Evolutionary conservation across 1,284 basidiomycete genomes (phyloP).

Genomic region (Tremellales sp.): DNA sequence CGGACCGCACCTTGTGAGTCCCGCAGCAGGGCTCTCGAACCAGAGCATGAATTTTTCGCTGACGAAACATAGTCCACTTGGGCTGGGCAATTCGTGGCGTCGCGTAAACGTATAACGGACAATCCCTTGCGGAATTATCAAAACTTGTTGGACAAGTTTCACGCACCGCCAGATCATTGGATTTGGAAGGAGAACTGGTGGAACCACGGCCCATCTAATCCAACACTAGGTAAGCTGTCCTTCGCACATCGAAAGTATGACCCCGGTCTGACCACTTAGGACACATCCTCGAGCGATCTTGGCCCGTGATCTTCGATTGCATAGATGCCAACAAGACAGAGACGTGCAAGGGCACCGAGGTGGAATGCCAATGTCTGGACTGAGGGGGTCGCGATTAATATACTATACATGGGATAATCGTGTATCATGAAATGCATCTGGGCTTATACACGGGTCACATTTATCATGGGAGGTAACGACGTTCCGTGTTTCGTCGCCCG

Average conservation of each 20-base stretch:
- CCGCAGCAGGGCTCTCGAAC: neutral
- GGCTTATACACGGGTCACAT: constrained; percentile 12
- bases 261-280: constrained; percentile 17
- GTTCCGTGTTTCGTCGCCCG: constrained; percentile 49
- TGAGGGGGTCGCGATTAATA: neutral
- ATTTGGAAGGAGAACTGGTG: constrained; percentile 40
- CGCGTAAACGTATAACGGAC: constrained; percentile 25
- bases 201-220: constrained; percentile 28
- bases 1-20: constrained; percentile 13
- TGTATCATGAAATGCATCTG: neutral
- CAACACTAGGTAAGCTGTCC: constrained; percentile 32
- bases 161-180: constrained; percentile 34
- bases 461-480: constrained; percentile 19
- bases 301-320: constrained; percentile 41
- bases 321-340: constrained; percentile 16
- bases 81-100: constrained; percentile 44
- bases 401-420: neutral
- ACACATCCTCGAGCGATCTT: constrained; percentile 38
- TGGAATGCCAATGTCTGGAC: constrained; percentile 20
- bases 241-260: too few species aligned
- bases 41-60: neutral
- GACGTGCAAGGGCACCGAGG: constrained; percentile 16
- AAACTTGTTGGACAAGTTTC: constrained; percentile 28
- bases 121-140: constrained; percentile 21
- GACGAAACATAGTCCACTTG: constrained; percentile 28